A percentile compares a stretch with the other conserved stretches of the same genome.
Evolutionary conservation across 352 stramenopile genomes (phyloP).

Genomic region (Globisporangium nagaii): DNA sequence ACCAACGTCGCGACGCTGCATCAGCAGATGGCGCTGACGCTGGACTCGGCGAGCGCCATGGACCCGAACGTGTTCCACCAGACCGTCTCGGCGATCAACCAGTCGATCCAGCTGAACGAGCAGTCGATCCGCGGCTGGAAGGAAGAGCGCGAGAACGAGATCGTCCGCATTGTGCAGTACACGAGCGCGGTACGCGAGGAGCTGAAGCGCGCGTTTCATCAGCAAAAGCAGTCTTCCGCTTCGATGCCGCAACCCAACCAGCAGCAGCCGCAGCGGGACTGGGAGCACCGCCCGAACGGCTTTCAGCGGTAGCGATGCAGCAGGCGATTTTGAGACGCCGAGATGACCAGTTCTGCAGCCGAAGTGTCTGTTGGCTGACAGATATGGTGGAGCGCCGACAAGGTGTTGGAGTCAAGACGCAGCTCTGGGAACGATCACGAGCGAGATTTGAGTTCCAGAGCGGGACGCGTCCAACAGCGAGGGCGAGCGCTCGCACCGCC

Average conservation of each 20-base stretch:
- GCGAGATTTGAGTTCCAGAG: too few relatives aligned
- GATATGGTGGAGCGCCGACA: too few relatives aligned
- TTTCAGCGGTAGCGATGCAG: too few relatives aligned
- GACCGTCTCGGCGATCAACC: slow-evolving; percentile 34
- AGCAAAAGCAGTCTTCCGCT: slow-evolving; percentile 15
- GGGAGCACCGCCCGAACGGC: background rate
- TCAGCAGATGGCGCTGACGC: slow-evolving; percentile 28
- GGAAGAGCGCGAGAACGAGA: slow-evolving; percentile 56
- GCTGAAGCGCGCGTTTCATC: slow-evolving; percentile 37
- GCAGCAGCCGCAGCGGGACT: background rate
- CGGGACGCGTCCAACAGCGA: too few relatives aligned
- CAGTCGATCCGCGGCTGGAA: slow-evolving; percentile 30
- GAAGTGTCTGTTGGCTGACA: too few relatives aligned
- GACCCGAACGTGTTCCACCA: slow-evolving; percentile 31
- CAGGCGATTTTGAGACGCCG: too few relatives aligned
- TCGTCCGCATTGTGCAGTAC: slow-evolving; percentile 75
- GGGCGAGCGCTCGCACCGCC: too few relatives aligned
- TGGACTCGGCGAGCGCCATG: slow-evolving; percentile 24
- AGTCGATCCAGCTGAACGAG: slow-evolving; percentile 39
- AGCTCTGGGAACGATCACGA: too few relatives aligned
- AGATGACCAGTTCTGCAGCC: too few relatives aligned
- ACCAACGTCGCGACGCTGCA: slow-evolving; percentile 30
- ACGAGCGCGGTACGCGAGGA: slow-evolving; percentile 35
- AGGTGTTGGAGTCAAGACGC: too few relatives aligned
- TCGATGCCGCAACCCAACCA: background rate